Evolutionary conservation across 805 yeast species (phyloP).

Genomic region (Candida vartiovaarae): DNA sequence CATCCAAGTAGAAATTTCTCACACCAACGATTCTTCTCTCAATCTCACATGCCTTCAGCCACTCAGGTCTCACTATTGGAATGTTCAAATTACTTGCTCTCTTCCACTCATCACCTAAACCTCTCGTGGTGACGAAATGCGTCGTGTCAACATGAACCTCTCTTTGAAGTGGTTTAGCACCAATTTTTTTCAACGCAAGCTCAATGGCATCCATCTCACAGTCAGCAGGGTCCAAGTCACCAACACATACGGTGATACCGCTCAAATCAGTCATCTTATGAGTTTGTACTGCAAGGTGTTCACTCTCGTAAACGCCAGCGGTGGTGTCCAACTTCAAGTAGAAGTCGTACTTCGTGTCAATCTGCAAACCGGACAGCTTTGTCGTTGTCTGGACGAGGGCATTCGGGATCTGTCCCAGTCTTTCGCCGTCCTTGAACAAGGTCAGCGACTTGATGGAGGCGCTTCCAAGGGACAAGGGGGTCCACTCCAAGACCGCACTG

Average conservation of each 20-base stretch:
- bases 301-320: constrained; percentile 77
- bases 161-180: constrained; percentile 72
- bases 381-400: constrained; percentile 75
- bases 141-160: constrained; percentile 86
- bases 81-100: constrained; percentile 81
- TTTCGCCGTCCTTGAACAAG: constrained; percentile 61
- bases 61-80: constrained; percentile 93
- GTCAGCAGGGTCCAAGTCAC: constrained; percentile 56
- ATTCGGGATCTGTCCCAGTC: constrained; percentile 77
- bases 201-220: constrained; percentile 50
- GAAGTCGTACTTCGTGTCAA: constrained; percentile 76
- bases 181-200: constrained; percentile 57
- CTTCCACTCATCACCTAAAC: constrained; percentile 64
- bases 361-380: constrained; percentile 84
- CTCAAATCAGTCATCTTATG: constrained; percentile 94
- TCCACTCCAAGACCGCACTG: constrained; percentile 94
- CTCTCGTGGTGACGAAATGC: constrained; percentile 76
- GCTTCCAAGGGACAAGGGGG: constrained; percentile 73
- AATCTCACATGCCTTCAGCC: constrained; percentile 89
- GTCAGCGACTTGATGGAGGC: constrained; percentile 70
- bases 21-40: constrained; percentile 93
- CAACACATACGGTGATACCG: constrained; percentile 88
- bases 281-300: constrained; percentile 63
- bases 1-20: constrained; percentile 70
- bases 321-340: constrained; percentile 79